Evolutionary conservation across 2,329 filamentous ascomycete species (phyloP).

Genomic region (Fusarium piperis): DNA sequence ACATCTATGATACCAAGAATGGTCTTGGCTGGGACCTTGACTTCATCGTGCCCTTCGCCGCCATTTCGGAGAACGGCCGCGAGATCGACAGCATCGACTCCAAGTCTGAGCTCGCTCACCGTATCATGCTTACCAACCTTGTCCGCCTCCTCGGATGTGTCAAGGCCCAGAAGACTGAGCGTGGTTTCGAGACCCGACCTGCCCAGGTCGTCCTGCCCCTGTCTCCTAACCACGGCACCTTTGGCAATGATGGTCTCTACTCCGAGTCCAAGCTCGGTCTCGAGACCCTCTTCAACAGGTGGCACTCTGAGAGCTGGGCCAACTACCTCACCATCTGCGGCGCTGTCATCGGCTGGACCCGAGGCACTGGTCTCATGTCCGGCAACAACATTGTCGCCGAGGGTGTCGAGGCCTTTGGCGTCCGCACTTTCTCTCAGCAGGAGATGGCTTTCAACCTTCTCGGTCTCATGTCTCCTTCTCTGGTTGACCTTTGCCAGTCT

Average conservation of each 20-base stretch:
- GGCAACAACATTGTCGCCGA: conserved; percentile 98
- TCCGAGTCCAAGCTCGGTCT: conserved; percentile 97
- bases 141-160: conserved; percentile 89
- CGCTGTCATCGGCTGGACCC: conserved; percentile 98
- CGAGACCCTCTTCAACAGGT: conserved; percentile 97
- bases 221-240: conserved; percentile 98
- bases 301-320: conserved; percentile 97
- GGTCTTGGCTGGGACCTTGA: conserved; percentile 98
- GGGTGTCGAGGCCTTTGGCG: conserved; percentile 94
- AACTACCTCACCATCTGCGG: conserved; percentile 98
- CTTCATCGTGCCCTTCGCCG: conserved; percentile 94
- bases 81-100: conserved; percentile 98
- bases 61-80: conserved; percentile 96
- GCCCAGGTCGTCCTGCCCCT: conserved; percentile 96
- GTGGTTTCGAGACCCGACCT: conserved; percentile 92
- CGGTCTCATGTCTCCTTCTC: conserved; percentile 91
- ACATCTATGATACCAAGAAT: conserved; percentile 96
- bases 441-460: conserved; percentile 99
- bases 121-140: conserved; percentile 98
- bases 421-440: conserved; percentile 98
- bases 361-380: conserved; percentile 96
- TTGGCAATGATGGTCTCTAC: conserved; percentile 97
- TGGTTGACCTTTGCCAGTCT: conserved; percentile 94
- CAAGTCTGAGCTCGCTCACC: conserved; percentile 96
- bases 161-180: conserved; percentile 88